These are phyloP conservation scores for Protostelium mycophagum DNA, from an alignment of 78 protist genomes.

Conservation along the genomic window DNA sequence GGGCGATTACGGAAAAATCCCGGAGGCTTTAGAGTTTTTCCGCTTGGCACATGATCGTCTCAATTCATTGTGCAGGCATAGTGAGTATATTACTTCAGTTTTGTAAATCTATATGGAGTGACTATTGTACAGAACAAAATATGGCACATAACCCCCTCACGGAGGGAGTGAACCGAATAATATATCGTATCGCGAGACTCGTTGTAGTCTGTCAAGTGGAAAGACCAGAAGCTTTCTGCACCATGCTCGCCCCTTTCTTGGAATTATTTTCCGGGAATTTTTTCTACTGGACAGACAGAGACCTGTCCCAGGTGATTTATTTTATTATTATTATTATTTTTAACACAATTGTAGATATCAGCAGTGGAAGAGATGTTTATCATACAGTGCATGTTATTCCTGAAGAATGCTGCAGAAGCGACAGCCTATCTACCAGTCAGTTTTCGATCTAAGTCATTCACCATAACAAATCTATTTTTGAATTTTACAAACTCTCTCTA, in stretches of 20 bases:
- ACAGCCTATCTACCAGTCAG: background rate
- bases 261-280: background rate
- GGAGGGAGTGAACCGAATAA: background rate
- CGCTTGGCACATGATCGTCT: background rate
- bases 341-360: background rate
- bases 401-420: background rate
- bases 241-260: background rate
- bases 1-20: background rate
- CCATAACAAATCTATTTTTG: background rate
- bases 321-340: too few relatives aligned
- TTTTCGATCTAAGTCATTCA: too few relatives aligned
- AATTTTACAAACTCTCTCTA: too few relatives aligned
- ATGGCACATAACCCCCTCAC: background rate
- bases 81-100: background rate
- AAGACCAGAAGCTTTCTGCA: background rate
- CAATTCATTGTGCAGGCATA: background rate
- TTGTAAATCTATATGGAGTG: background rate
- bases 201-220: background rate
- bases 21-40: background rate
- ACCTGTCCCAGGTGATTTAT: background rate
- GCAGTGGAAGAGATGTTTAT: background rate
- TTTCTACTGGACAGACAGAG: background rate
- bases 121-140: background rate
- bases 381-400: background rate
- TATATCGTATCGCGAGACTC: background rate